Evolutionary conservation across 805 yeast genomes (phyloP), one percentile per base, ranked within the genome.

Genomic region (Wickerhamomyces hampshirensis): DNA sequence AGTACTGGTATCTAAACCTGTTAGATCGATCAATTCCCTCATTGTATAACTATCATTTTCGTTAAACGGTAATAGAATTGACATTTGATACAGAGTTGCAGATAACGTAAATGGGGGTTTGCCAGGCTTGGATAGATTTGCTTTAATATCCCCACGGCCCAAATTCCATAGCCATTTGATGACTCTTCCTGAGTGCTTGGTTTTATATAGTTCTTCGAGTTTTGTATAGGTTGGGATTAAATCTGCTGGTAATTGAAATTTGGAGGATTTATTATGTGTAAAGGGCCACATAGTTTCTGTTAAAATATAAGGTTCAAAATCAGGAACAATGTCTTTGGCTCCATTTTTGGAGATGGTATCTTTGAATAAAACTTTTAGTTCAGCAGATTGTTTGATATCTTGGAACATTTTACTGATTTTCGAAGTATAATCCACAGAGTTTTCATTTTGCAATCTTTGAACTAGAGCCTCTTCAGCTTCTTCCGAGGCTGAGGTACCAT

Each of bases 91-190:
- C 39, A 86, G 71, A 5, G 96, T 83, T 29, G 87, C 87, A 4
- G 84, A 82, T 54, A 94, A 82, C 16, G 71, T 66, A 53, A 82
- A 85, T 32, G 95, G 88, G 5, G 89, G 83, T 55, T 79, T 81
- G 6, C 89, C 89, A 26, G 83, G 80, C 48, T 81, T 80, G 5
- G 91, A 75, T 44, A 88, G 71, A 55, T 86, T 84, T 9, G 95
- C 95, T 60, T 81, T 84, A 39, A 93, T 63, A 58, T 93, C 99
- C 42, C 94, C 93, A 59, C 91, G 83, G 31, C 95, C 86, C 56
- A 86, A 77, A 51, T 87, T 83, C 97, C 97, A 93, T 41, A 91
- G 73, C 99, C 99, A 93, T 55, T 85, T 84, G 50, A 93, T 73
- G 46, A 86, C 79, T 60, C 98, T 75, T 10, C 97, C 97, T 43